Base-by-base conservation (phyloP, 345 rosid genomes). In the Acer negundo region DNA sequence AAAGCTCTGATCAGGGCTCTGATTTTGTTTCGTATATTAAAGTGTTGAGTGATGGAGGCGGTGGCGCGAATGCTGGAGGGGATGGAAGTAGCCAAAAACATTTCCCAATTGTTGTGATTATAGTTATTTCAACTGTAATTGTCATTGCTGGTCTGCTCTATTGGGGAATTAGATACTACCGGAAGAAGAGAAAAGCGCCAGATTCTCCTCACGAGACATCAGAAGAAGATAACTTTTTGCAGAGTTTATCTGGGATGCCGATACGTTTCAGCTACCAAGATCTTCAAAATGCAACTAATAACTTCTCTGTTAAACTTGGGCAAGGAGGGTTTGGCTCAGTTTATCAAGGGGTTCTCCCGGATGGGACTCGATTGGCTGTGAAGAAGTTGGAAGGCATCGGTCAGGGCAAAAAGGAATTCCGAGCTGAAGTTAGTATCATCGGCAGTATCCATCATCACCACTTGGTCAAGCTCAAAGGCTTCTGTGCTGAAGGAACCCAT, bases 321-420 rank as follows among this genome's bases (percentile, higher is more conserved):
- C 97, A 90, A 38, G 99, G 98, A 28, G 98, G 99, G 62, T 96
- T 96, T 76, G 99, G 99, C 35, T 89, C 97, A 0, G 99, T 96
- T 59, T 96, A 94, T 75, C 83, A 79, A 74, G 99, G 98, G 4
- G 67, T 69, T 81, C 92, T 96, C 8, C 89, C 90, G 0, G 98
- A 90, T 82, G 97, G 95, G 20, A 89, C 93, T 44, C 89, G 81
- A 55, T 7, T 96, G 44, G 98, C 99, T 3, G 99, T 96, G 77
- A 96, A 96, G 94, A 91, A 96, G 83, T 78, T 96, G 80, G 99
- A 96, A 86, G 90, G 94, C 59, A 87, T 96, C 10, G 97, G 99
- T 62, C 99, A 96, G 76, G 99, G 98, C 1, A 94, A 89, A 87
- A 96, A 96, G 73, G 99, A 94, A 78, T 96, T 96, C 40, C 87